These are phyloP conservation scores for Clarireedia hainanense DNA, from an alignment of 2,329 filamentous ascomycete species.

Conservation along the genomic window DNA sequence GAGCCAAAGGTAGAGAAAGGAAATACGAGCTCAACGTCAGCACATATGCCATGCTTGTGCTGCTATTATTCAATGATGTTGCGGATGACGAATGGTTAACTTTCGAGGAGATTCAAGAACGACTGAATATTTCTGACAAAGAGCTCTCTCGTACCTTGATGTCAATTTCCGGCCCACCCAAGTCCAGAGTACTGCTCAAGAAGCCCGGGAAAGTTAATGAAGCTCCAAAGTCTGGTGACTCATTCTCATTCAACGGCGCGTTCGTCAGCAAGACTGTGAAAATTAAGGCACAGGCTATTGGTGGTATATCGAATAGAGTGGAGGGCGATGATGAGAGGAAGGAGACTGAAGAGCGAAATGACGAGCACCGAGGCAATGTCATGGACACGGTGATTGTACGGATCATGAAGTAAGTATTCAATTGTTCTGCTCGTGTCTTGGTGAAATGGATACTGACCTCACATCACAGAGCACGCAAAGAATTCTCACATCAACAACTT, in stretches of 20 bases:
- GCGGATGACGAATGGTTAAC: conserved; percentile 41
- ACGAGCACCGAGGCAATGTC: conserved; percentile 61
- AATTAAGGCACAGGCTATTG: conserved; percentile 84
- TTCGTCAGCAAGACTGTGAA: conserved; percentile 79
- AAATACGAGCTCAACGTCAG: conserved; percentile 88
- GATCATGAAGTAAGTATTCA: conserved; percentile 69
- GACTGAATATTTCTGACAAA: conserved; percentile 66
- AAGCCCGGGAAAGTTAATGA: conserved; percentile 68
- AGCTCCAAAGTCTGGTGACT: conserved; percentile 62
- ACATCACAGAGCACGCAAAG: conserved; percentile 61
- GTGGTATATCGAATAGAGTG: conserved; percentile 68
- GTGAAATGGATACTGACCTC: conserved; percentile 26
- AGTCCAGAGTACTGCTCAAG: conserved; percentile 74
- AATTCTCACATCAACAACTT: conserved; percentile 60
- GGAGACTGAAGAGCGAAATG: conserved; percentile 68
- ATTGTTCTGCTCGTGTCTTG: background rate
- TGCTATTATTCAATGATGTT: conserved; percentile 83
- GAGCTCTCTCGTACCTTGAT: conserved; percentile 75
- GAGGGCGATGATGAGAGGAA: conserved; percentile 64
- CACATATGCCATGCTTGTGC: conserved; percentile 84
- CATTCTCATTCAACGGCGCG: conserved; percentile 72
- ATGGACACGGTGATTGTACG: conserved; percentile 72
- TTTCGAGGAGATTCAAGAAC: conserved; percentile 73
- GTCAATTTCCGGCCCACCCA: conserved; percentile 73
- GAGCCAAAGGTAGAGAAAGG: conserved; percentile 53